Percentiles rank a stretch among this genome's conserved stretches.
phyloP scores from a whole-genome alignment of 495 filamentous ascomycete species.

The Aspergillus wentii region DNA sequence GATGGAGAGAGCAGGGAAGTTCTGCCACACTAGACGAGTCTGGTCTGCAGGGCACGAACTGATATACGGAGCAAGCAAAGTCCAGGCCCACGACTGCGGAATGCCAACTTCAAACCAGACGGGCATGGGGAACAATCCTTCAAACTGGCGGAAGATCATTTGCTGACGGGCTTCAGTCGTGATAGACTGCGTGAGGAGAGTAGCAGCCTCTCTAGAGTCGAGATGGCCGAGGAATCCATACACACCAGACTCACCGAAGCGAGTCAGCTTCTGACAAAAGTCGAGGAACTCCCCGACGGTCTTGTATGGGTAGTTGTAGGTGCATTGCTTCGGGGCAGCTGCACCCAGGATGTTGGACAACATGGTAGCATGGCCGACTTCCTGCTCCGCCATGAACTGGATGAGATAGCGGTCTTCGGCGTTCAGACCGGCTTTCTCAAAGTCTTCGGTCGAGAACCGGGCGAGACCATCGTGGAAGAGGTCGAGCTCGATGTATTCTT shows the following conservation, averaged over 20 bases:
- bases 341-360: slow-evolving; percentile 76
- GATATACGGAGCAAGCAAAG: slow-evolving; percentile 80
- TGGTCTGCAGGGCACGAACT: slow-evolving; percentile 68
- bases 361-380: slow-evolving; percentile 74
- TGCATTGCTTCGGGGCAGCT: slow-evolving; percentile 65
- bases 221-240: slow-evolving; percentile 82
- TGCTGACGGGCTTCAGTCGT: slow-evolving; percentile 85
- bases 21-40: slow-evolving; percentile 81
- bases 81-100: slow-evolving; percentile 89
- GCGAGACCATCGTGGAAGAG: slow-evolving; percentile 83
- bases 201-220: slow-evolving; percentile 68
- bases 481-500: slow-evolving; percentile 87
- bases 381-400: slow-evolving; percentile 82
- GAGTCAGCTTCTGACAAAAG: slow-evolving; percentile 82
- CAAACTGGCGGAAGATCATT: slow-evolving; percentile 82
- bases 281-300: slow-evolving; percentile 78
- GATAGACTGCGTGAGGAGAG: slow-evolving; percentile 71
- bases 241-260: slow-evolving; percentile 76
- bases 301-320: slow-evolving; percentile 76
- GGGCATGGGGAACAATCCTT: slow-evolving; percentile 78
- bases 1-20: slow-evolving; percentile 73
- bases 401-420: slow-evolving; percentile 68
- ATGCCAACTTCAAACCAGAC: slow-evolving; percentile 81
- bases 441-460: slow-evolving; percentile 68
- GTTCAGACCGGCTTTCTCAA: slow-evolving; percentile 60